These are phyloP conservation scores for Globisporangium uncinulatum DNA, from an alignment of 352 stramenopile species.

Conservation along the genomic window DNA sequence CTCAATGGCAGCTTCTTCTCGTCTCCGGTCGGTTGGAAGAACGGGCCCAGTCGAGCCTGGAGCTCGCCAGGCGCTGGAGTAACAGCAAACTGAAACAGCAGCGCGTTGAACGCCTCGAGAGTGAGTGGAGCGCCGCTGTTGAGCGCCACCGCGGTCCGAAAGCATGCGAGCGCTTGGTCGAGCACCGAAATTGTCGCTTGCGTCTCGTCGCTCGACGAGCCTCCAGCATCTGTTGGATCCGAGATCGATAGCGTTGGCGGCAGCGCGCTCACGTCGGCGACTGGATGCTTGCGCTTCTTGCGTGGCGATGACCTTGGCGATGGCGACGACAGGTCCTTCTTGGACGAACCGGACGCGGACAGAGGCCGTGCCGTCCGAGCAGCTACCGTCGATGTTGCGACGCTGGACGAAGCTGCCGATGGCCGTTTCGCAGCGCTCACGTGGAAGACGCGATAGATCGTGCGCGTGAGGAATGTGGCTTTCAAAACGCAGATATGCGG, in stretches of 20 bases:
- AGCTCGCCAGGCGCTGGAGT: slow-evolving; percentile 27
- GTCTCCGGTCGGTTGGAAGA: slow-evolving; percentile 51
- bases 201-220: not conserved
- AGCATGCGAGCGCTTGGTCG: slow-evolving; percentile 13
- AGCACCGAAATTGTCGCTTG: not conserved
- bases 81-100: slow-evolving; percentile 36
- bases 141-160: slow-evolving; percentile 18
- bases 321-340: slow-evolving; percentile 5
- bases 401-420: slow-evolving; percentile 2
- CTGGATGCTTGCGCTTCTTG: slow-evolving; percentile 10
- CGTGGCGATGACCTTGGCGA: slow-evolving; percentile 11
- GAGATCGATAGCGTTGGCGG: not conserved
- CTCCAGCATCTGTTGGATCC: not conserved
- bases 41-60: slow-evolving; percentile 22
- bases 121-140: slow-evolving; percentile 35
- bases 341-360: not conserved
- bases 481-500: slow-evolving; percentile 45
- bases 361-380: not conserved
- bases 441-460: slow-evolving; percentile 38
- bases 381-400: no score
- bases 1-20: slow-evolving; percentile 46
- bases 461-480: slow-evolving; percentile 41
- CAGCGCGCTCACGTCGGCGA: not conserved
- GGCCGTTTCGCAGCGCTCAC: slow-evolving; percentile 20
- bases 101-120: slow-evolving; percentile 45